Conservation (phyloP, 176 grass and related monocot genomes). For the Oryza glaberrima region DNA sequence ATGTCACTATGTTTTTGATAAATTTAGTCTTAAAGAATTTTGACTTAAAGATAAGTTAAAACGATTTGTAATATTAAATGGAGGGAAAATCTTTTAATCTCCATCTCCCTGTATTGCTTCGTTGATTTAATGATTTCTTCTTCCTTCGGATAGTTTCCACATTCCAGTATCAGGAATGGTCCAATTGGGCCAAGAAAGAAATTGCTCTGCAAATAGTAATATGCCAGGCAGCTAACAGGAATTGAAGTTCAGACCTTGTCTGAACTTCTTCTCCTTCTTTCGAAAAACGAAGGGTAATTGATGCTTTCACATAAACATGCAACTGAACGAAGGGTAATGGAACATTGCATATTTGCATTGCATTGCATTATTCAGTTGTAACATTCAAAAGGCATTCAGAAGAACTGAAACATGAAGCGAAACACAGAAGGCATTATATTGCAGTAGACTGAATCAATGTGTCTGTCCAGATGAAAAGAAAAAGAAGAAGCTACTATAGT, state of each 20-base stretch:
- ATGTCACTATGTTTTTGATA: too few species aligned
- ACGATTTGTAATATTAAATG: too few species aligned
- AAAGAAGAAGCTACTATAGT: background rate
- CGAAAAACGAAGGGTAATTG: background rate
- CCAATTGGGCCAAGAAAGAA: too few species aligned
- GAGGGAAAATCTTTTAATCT: too few species aligned
- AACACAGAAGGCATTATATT: background rate
- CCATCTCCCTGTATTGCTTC: too few species aligned
- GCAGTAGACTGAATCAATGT: background rate
- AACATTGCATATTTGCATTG: background rate
- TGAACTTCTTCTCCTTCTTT: background rate
- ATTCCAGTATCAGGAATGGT: too few species aligned
- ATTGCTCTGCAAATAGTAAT: background rate
- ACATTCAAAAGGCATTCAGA: background rate
- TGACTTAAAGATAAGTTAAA: too few species aligned
- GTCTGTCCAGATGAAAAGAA: slow-evolving; percentile 29
- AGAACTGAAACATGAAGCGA: slow-evolving; percentile 9
- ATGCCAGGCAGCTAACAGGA: too few species aligned
- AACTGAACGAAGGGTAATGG: background rate
- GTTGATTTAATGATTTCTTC: too few species aligned
- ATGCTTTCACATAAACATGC: background rate
- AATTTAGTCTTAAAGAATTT: too few species aligned
- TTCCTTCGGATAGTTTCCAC: too few species aligned
- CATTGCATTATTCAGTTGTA: background rate
- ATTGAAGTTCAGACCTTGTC: too few species aligned